Conservation (phyloP, 192 early-diverging fungal species). For the Tieghemiomyces parasiticus region DNA sequence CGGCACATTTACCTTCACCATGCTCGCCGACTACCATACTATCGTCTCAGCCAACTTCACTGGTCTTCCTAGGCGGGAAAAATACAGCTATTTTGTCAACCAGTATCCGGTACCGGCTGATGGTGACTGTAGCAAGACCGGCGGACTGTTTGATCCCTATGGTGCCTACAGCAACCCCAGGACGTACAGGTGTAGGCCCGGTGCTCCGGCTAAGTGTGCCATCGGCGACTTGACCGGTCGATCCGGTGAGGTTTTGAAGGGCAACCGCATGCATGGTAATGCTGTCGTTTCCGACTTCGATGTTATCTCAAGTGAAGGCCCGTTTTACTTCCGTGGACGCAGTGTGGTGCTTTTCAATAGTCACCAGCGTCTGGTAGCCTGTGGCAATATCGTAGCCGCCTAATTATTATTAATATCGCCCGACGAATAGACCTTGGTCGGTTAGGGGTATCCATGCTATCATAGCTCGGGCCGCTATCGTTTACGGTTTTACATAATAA, state of each 20-base stretch:
- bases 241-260: not conserved
- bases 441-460: too few species aligned
- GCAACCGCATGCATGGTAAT: not conserved
- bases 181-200: not conserved
- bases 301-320: not conserved
- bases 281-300: not conserved
- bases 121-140: conserved; percentile 1
- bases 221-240: conserved; percentile 5
- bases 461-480: too few species aligned
- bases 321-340: not conserved
- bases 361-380: not conserved
- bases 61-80: not conserved
- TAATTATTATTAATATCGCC: too few species aligned
- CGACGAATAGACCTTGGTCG: too few species aligned
- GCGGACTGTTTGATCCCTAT: not conserved
- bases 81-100: conserved; percentile 5
- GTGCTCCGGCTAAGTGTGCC: not conserved
- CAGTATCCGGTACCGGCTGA: not conserved
- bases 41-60: not conserved
- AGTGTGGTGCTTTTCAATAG: conserved; percentile 1
- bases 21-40: not conserved
- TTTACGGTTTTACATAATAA: too few species aligned
- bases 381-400: conserved; percentile 3
- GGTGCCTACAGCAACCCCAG: not conserved
- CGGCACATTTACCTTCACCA: not conserved